These are phyloP conservation scores for Plasmodium knowlesi DNA, from an alignment of 169 alveolate genomes.

Conservation along the genomic window DNA sequence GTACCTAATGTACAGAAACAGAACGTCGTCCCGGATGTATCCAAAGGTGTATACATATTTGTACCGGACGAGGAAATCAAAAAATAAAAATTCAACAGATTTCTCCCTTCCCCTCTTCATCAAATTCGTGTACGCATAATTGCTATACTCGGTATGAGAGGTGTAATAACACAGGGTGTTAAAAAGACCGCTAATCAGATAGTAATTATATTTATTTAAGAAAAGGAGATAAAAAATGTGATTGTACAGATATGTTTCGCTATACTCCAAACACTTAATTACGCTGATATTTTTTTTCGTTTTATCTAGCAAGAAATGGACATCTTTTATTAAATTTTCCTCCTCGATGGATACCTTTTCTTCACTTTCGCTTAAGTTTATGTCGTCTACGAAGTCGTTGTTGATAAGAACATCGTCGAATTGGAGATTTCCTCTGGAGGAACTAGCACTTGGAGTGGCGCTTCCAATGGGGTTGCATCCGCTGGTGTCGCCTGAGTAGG, in stretches of 20 bases:
- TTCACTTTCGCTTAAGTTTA: constrained; percentile 59
- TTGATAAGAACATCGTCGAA: constrained; percentile 42
- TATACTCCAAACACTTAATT: constrained; percentile 65
- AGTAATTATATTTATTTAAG: constrained; percentile 60
- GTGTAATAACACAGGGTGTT: constrained; percentile 63
- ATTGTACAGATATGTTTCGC: constrained; percentile 36
- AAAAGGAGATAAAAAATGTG: constrained; percentile 58
- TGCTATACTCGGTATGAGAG: constrained; percentile 54
- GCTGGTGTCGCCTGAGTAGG: neutral
- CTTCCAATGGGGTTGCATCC: neutral
- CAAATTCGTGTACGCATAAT: constrained; percentile 70
- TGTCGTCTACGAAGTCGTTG: constrained; percentile 66
- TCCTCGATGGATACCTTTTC: constrained; percentile 49
- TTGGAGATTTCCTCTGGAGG: neutral
- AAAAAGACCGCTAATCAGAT: constrained; percentile 49
- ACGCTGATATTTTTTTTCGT: constrained; percentile 74
- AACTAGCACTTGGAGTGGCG: neutral
- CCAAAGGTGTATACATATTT: constrained; percentile 65
- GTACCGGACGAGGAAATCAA: constrained; percentile 50
- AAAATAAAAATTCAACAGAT: constrained; percentile 59
- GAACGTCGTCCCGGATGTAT: constrained; percentile 45
- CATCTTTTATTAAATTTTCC: constrained; percentile 48
- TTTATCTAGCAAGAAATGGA: constrained; percentile 55
- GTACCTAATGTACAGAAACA: constrained; percentile 66
- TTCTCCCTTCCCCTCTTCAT: constrained; percentile 51